phyloP scores from a whole-genome alignment of 2,329 filamentous ascomycete species.

The Arthrobotrys sphaeroides region DNA sequence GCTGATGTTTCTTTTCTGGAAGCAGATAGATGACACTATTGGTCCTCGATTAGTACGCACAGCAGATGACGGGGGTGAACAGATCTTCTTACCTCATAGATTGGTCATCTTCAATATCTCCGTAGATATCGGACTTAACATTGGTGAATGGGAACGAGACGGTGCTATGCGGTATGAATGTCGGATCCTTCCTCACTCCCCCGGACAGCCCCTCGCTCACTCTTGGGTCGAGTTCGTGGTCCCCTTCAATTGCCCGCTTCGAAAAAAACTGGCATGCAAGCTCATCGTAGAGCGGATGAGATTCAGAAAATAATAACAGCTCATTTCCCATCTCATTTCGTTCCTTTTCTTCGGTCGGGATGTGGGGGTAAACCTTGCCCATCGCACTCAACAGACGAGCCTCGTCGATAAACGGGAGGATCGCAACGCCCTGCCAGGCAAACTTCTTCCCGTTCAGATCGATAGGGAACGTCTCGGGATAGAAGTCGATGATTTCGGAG shows the following conservation, averaged over 20 bases:
- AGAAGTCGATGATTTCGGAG: constrained; percentile 96
- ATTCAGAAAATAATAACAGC: constrained; percentile 83
- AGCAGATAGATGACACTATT: constrained; percentile 84
- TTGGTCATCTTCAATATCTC: constrained; percentile 82
- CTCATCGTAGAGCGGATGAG: constrained; percentile 84
- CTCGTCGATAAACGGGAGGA: constrained; percentile 97
- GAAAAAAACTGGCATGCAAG: constrained; percentile 88
- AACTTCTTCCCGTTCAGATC: constrained; percentile 99
- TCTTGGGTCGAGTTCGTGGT: constrained; percentile 77
- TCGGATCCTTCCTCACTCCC: constrained; percentile 79
- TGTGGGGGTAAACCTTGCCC: constrained; percentile 78
- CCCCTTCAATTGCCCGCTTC: constrained; percentile 76
- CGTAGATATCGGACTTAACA: constrained; percentile 70
- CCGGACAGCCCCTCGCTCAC: constrained; percentile 82
- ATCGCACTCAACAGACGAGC: constrained; percentile 83
- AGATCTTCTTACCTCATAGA: constrained; percentile 76
- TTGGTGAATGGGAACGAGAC: constrained; percentile 78
- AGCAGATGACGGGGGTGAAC: constrained; percentile 10
- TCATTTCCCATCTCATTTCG: constrained; percentile 85
- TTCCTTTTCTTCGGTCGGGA: constrained; percentile 78
- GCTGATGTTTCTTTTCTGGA: constrained; percentile 74
- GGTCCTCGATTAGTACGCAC: constrained; percentile 59
- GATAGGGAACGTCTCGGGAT: constrained; percentile 90
- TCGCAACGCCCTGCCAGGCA: constrained; percentile 93
- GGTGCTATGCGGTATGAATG: constrained; percentile 83